Base-by-base conservation (phyloP, 345 rosid genomes). In the thale cress (Arabidopsis thaliana) region DNA sequence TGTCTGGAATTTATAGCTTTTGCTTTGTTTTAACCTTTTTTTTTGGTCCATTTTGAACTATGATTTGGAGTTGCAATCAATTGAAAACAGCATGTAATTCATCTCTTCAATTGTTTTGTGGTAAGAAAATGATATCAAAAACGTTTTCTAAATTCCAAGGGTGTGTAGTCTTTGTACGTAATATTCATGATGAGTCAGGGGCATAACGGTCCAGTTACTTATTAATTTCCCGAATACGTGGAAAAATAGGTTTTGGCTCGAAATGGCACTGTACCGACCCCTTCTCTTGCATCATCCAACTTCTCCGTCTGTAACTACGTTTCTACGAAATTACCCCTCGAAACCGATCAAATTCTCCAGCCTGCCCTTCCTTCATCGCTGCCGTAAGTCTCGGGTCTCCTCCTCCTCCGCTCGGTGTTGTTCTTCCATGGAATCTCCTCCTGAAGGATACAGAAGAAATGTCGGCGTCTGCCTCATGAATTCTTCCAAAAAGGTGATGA, bases 381-480 rank as follows among this genome's bases (percentile, higher is more conserved):
- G 40, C 28, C 75, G 83, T 62, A 69, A 22, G 1, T 37, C 57
- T 46, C 77, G 67, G 1, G 30, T 76, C 28, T 72, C 59, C 45
- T 42, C 67, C 65, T 66, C 53, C 37, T 50, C 71, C 51, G 34
- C 74, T 76, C 68, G 57, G 37, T 73, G 72, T 32, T 73, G 65
- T 32, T 69, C 72, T 3, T 82, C 94, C 63, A 92, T 92, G 97
- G 97, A 95, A 16, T 75, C 90, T 79, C 88, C 97, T 44, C 97
- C 99, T 0, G 82, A 89, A 85, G 96, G 96, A 24, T 93, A 93
- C 76, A 81, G 98, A 76, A 89, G 84, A 84, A 91, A 93, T 53
- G 98, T 93, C 7, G 98, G 98, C 12, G 83, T 95, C 57, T 95
- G 99, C 76, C 88, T 95, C 64, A 82, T 95, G 79, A 90, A 89